Evolutionary conservation across 805 yeast genomes (phyloP), one percentile per base, ranked within the genome.

Genomic region (Barnettozyma populi): DNA sequence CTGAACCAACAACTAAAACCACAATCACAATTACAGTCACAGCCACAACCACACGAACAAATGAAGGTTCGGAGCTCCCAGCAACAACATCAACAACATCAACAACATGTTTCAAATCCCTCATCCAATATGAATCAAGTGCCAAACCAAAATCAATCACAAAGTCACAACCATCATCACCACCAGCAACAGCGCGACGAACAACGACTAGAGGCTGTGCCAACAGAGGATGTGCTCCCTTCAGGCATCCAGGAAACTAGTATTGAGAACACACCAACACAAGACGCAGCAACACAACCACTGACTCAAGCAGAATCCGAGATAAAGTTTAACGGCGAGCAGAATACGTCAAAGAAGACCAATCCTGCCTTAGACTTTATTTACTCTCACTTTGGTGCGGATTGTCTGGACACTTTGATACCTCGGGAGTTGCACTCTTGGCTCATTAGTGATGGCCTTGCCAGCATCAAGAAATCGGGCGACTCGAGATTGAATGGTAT

Each of bases 401-500:
- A 39, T 16, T 24, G 21, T 10, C 42, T 39, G 10, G 32, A 39
- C n/a, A 39, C 18, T 8, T 27, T 39, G 31, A 39, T 39, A 34
- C 42, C 45, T 16, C 23, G 24, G 24, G 45, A 16, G n/a, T 10
- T 41, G 16, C 36, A 47, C 20, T 46, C 49, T 2, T 46, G 49
- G 49, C 34, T 46, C 32, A 46, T 46, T n/a, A 41, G 49, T 36
- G 49, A 41, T 23, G 43, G 49, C 8, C 41, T 41, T 29, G 29
- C 36, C 36, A 9, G 47, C 19, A 32, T 49, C 11, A 40, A 44
- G 18, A 47, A 44, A 39, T 44, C 46, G n/a, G 50, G 46, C 8
- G 50, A 44, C 25, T 36, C 49, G 8, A 47, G 53, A 44, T 55
- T 57, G 52, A 69, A 66, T 34, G 80, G 79, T 13, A 69, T 78